Conservation (phyloP, 106 monocot species). For the Allium fistulosum region DNA sequence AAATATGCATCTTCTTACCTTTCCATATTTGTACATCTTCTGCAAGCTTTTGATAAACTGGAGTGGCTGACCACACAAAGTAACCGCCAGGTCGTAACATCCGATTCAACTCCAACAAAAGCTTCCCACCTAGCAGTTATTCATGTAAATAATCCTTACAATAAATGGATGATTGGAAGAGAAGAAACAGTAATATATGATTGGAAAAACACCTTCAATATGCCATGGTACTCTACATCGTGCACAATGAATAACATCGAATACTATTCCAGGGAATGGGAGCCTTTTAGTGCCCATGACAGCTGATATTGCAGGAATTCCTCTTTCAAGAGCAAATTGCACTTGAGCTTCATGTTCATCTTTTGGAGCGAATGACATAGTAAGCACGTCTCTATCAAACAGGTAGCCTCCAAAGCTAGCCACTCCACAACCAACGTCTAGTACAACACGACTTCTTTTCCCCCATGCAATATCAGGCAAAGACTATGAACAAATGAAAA, state of each 20-base stretch:
- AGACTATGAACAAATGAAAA: conserved; percentile 27
- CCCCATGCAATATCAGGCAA: conserved; percentile 76
- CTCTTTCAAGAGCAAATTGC: conserved; percentile 91
- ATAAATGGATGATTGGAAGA: not conserved
- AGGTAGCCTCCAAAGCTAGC: conserved; percentile 91
- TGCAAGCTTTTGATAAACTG: conserved; percentile 56
- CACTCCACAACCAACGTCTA: conserved; percentile 96
- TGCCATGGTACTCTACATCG: conserved; percentile 96
- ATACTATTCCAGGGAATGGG: conserved; percentile 63
- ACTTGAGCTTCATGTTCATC: conserved; percentile 98
- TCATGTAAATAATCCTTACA: not conserved
- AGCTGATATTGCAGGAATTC: conserved; percentile 88
- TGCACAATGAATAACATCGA: conserved; percentile 90
- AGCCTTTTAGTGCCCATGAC: conserved; percentile 93
- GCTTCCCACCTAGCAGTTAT: conserved; percentile 60
- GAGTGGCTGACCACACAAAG: conserved; percentile 96
- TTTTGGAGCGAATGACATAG: conserved; percentile 97
- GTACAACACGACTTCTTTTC: conserved; percentile 51
- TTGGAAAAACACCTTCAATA: conserved; percentile 57
- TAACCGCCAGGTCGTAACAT: conserved; percentile 82
- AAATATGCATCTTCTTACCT: conserved; percentile 22
- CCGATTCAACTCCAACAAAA: conserved; percentile 83
- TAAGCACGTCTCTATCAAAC: conserved; percentile 75
- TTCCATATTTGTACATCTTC: conserved; percentile 88
- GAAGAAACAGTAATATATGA: not conserved